phyloP scores from a whole-genome alignment of 176 grass and related monocot genomes.

The Tillandsia leiboldiana region DNA sequence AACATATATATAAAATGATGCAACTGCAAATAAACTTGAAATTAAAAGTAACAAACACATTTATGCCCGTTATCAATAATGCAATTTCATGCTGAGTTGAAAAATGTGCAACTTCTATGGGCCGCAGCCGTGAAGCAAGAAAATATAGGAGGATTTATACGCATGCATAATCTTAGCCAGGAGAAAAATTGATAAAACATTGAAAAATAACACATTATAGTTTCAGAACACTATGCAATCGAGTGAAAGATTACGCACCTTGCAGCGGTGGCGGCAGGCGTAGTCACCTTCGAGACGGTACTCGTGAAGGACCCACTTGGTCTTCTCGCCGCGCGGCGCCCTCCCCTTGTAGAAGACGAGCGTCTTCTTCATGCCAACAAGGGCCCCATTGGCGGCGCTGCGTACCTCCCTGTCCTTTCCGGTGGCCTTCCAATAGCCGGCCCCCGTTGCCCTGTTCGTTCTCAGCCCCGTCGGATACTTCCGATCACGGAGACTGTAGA shows the following conservation, averaged over 20 bases:
- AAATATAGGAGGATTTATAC: too few relatives aligned
- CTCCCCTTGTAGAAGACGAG: slow-evolving; percentile 96
- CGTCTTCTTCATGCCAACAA: slow-evolving; percentile 96
- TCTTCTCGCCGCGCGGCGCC: slow-evolving; percentile 87
- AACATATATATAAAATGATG: too few relatives aligned
- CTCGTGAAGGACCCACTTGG: slow-evolving; percentile 95
- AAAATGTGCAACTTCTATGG: too few relatives aligned
- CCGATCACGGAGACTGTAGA: slow-evolving; percentile 91
- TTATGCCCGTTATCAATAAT: too few relatives aligned
- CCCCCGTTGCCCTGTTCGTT: slow-evolving; percentile 81
- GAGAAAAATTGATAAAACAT: not conserved
- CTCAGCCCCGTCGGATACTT: slow-evolving; percentile 90
- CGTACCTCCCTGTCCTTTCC: slow-evolving; percentile 93
- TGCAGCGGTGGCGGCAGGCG: slow-evolving; percentile 48
- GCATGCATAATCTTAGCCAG: too few relatives aligned
- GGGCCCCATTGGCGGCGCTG: slow-evolving; percentile 41
- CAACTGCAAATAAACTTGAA: too few relatives aligned
- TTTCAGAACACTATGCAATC: not conserved
- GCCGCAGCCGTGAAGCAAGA: too few relatives aligned
- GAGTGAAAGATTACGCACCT: slow-evolving; percentile 24
- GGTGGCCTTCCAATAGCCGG: slow-evolving; percentile 98
- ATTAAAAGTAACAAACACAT: too few relatives aligned
- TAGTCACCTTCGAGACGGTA: slow-evolving; percentile 92
- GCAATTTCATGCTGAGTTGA: too few relatives aligned
- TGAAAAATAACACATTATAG: not conserved